A percentile compares a stretch with the other conserved stretches of the same genome.
Conservation (phyloP, 2,329 filamentous ascomycete genomes). For the Trichophyton rubrum region DNA sequence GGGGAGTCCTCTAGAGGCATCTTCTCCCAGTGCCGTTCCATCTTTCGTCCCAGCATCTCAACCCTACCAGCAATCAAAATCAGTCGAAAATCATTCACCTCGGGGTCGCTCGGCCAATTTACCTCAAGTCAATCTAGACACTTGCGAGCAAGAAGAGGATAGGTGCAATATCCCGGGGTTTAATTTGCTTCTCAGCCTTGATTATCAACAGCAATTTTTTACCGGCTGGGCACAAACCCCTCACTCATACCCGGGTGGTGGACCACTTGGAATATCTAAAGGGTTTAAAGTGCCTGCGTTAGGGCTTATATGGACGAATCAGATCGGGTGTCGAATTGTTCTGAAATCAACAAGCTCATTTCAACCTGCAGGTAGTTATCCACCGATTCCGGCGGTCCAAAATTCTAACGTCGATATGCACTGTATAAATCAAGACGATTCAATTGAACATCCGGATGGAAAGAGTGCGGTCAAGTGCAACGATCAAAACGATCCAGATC, state of each 20-base stretch:
- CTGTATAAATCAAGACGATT: background rate
- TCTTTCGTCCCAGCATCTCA: background rate
- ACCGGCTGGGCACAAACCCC: conserved; percentile 73
- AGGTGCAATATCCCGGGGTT: conserved; percentile 23
- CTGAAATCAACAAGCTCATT: conserved; percentile 43
- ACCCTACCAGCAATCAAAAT: background rate
- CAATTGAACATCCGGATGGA: background rate
- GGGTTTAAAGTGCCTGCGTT: conserved; percentile 65
- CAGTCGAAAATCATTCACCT: background rate
- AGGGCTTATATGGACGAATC: conserved; percentile 81
- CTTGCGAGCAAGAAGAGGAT: conserved; percentile 5
- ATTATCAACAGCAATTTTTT: conserved; percentile 90
- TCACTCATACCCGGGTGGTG: conserved; percentile 14
- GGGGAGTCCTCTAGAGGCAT: background rate
- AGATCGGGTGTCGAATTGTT: conserved; percentile 70
- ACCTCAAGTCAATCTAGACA: background rate
- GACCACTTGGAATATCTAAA: background rate
- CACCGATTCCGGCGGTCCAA: background rate
- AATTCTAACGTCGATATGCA: background rate
- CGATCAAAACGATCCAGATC: background rate
- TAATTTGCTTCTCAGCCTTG: conserved; percentile 53
- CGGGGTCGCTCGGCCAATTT: background rate
- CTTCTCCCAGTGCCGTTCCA: background rate
- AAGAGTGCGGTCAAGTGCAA: too few species aligned
- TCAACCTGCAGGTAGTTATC: background rate